phyloP scores from a whole-genome alignment of 2,329 filamentous ascomycete species.

The Cladosporium austrohemisphaericum region DNA sequence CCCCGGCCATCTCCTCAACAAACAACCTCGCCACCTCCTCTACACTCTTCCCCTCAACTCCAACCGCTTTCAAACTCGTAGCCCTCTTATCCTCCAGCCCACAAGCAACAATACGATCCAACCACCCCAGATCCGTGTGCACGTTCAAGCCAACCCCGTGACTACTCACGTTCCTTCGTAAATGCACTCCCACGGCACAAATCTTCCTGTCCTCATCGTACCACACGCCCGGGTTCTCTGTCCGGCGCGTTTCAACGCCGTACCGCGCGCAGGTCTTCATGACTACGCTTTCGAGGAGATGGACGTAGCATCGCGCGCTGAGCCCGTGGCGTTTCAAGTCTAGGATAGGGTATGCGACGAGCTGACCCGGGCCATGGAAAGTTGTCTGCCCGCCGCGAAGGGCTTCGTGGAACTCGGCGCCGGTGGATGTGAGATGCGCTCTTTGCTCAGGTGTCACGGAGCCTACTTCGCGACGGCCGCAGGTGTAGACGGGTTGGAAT shows the following conservation, averaged over 20 bases:
- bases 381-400: slow-evolving; percentile 87
- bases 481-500: slow-evolving; percentile 79
- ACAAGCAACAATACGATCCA: slow-evolving; percentile 79
- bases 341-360: slow-evolving; percentile 89
- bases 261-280: slow-evolving; percentile 61
- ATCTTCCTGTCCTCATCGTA: slow-evolving; percentile 62
- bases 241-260: slow-evolving; percentile 60
- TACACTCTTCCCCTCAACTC: slow-evolving; percentile 34
- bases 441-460: slow-evolving; percentile 48
- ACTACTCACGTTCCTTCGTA: slow-evolving; percentile 75
- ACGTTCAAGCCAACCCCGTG: slow-evolving; percentile 82
- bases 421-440: slow-evolving; percentile 35
- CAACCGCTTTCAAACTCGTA: slow-evolving; percentile 66
- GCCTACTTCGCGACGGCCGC: slow-evolving; percentile 72
- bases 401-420: slow-evolving; percentile 64
- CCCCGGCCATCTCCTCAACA: slow-evolving; percentile 37
- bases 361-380: slow-evolving; percentile 90
- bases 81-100: slow-evolving; percentile 75
- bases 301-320: slow-evolving; percentile 72
- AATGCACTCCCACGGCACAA: slow-evolving; percentile 86
- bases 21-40: slow-evolving; percentile 39
- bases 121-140: slow-evolving; percentile 61
- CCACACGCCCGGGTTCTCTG: slow-evolving; percentile 84
- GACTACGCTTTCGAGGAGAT: slow-evolving; percentile 71
- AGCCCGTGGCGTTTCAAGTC: slow-evolving; percentile 68